phyloP scores from a whole-genome alignment of 1,139 yeast species.

The Debaryomyces sp. region DNA sequence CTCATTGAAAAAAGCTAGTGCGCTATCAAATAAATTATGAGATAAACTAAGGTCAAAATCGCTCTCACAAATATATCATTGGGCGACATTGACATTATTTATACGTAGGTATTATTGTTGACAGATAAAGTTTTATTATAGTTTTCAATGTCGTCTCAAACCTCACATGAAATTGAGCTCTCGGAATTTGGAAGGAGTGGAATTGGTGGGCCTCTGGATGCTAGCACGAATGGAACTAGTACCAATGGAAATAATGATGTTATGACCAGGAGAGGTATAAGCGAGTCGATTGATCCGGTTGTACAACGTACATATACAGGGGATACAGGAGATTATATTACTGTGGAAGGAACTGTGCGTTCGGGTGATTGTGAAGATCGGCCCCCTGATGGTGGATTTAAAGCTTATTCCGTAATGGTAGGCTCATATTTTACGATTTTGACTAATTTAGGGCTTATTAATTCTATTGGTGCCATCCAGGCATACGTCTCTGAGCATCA shows the following conservation, averaged over 20 bases:
- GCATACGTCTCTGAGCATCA: conserved; percentile 60
- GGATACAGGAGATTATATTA: neutral
- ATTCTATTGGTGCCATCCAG: conserved; percentile 67
- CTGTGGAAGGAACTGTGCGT: neutral
- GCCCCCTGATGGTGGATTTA: conserved; percentile 63
- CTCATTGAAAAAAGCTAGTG: neutral
- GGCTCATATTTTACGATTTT: conserved; percentile 65
- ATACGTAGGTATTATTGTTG: neutral
- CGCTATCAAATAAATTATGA: neutral
- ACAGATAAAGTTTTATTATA: too few species aligned
- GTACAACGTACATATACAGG: neutral
- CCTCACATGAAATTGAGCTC: neutral
- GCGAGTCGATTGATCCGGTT: neutral
- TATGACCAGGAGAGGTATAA: neutral
- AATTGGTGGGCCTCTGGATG: neutral
- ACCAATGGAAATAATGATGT: neutral
- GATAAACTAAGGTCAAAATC: neutral
- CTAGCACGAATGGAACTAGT: neutral
- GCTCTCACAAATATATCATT: neutral
- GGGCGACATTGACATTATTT: too few species aligned
- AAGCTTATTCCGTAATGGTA: conserved; percentile 61
- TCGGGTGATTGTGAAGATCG: neutral
- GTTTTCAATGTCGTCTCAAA: neutral
- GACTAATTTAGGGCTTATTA: conserved; percentile 61
- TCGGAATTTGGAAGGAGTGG: neutral